Base-by-base conservation (phyloP, 176 grass and related monocot species). In the Hyparrhenia diplandra region DNA sequence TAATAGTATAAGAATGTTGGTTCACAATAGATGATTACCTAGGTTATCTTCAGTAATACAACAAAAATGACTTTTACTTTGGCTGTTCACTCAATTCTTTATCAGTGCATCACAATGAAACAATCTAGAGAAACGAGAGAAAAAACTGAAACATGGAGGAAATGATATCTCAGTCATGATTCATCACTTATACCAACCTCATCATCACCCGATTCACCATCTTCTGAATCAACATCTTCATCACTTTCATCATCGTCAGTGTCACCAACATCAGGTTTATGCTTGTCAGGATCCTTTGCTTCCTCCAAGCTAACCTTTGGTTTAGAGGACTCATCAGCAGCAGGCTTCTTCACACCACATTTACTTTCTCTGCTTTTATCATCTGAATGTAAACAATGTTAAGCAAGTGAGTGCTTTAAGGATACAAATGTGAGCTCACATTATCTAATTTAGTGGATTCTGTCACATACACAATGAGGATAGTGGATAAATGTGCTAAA, bases 331-430 rank as follows among this genome's bases (percentile, higher is more conserved):
- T 71, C 37, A 40, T 37, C 54, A 79, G 70, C 60, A 74, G 67
- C 46, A 57, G 75, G n/a, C 51, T 80, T 84, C 40, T 79, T 84
- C 39, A 81, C 20, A 85, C 68, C 81, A 43, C 43, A 25, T 84
- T 84, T 79, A 63, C 73, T 64, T 66, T 79, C 83, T 52, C 78
- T 87, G 30, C 58, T 49, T 71, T 80, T 90, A 82, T 74, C 85
- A 81, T n/a, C 75, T 61, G 77, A 73, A 67, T 55, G 57, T 86
- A 85, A 62, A 83, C 39, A 88, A 75, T 43, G 51, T 87, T 85
- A 81, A 46, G 71, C 67, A 84, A 47, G 78, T 24, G 24, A 6
- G 29, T 80, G 14, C 18, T 42, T 73, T 5, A 59, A 78, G 29
- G 18, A 43, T 83, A 20, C n/a, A 65, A 29, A 17, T 70, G 4